Evolutionary conservation across 768 basidiomycete genomes (phyloP), one percentile per base, ranked within the genome.

Genomic region (Auriculariales sp.): DNA sequence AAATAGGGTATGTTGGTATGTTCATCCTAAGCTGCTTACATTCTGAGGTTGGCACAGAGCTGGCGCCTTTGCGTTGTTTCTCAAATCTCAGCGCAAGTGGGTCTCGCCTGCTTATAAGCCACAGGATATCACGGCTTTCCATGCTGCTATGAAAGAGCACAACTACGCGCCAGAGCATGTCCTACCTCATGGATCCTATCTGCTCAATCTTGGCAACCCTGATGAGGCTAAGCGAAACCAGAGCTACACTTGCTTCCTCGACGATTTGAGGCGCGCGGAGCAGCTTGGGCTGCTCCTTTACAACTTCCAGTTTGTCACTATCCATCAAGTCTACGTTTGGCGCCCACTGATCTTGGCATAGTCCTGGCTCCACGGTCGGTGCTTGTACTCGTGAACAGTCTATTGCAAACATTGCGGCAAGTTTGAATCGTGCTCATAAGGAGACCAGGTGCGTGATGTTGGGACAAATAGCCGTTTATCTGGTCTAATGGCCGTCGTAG

Each of bases 311-410:
- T 89, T 50, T 33, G 84, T 71, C 12, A 14, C n/a, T 3, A 4
- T 29, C 3, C 14, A 22, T 6, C 34, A n/a, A 6, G 34, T 36
- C n/a, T n/a, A n/a, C n/a, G n/a, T n/a, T 24, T n/a, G 9, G n/a
- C n/a, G n/a, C n/a, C 22, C 15, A 3, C 11, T 45, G 14, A 30
- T 25, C 35, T 24, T 25, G 6, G 14, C 44, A 14, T 50, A 81
- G 87, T 59, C 88, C 89, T 32, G 89, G 89, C 1, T 91, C 88
- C 0, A 85, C 87, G 1, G 82, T 89, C 7, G 86, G 86, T 2
- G 68, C 68, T 29, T 71, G 75, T 0, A 79, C 81, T 0, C 65
- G 69, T 3, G 75, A 78, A 39, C 71, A 78, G 28, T 79, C 79
- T 3, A 73, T 84, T 49, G 63, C 72, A 4, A 63, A 71, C 7